These are phyloP conservation scores for Citrus maxima DNA, from an alignment of 345 rosid genomes.

Conservation along the genomic window DNA sequence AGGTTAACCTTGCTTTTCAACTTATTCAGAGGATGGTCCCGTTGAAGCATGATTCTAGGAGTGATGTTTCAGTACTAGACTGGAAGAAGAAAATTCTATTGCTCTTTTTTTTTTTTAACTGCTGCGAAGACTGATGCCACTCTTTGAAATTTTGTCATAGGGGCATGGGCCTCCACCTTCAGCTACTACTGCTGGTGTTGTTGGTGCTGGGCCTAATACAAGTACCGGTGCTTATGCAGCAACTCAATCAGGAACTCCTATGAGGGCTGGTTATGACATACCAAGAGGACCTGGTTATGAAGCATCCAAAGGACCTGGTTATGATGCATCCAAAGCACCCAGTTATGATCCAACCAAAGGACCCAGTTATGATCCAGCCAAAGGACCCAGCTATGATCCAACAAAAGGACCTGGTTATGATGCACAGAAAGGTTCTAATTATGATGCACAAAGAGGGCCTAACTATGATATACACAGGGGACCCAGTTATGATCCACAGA, in stretches of 20 bases:
- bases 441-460: slow-evolving; percentile 24
- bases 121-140: slow-evolving; percentile 9
- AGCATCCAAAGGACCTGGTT: slow-evolving; percentile 30
- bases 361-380: slow-evolving; percentile 13
- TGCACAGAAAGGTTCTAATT: background rate
- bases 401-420: slow-evolving; percentile 20
- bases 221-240: slow-evolving; percentile 41
- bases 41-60: background rate
- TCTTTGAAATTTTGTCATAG: slow-evolving; percentile 30
- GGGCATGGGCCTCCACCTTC: slow-evolving; percentile 39
- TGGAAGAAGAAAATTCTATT: background rate
- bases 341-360: slow-evolving; percentile 31
- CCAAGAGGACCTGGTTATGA: slow-evolving; percentile 39
- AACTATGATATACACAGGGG: slow-evolving; percentile 16
- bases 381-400: slow-evolving; percentile 18
- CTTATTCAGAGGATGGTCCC: background rate
- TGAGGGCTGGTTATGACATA: slow-evolving; percentile 38
- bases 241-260: slow-evolving; percentile 55
- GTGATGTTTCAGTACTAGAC: background rate
- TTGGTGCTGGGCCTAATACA: slow-evolving; percentile 29
- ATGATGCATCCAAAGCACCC: slow-evolving; percentile 25
- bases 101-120: background rate
- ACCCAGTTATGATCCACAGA: slow-evolving; percentile 14
- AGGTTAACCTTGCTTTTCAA: background rate
- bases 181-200: slow-evolving; percentile 28